Percentiles rank a stretch among this genome's conserved stretches.
Conservation (phyloP, 2,329 filamentous ascomycete genomes). For the Drechslerella stenobrocha region DNA sequence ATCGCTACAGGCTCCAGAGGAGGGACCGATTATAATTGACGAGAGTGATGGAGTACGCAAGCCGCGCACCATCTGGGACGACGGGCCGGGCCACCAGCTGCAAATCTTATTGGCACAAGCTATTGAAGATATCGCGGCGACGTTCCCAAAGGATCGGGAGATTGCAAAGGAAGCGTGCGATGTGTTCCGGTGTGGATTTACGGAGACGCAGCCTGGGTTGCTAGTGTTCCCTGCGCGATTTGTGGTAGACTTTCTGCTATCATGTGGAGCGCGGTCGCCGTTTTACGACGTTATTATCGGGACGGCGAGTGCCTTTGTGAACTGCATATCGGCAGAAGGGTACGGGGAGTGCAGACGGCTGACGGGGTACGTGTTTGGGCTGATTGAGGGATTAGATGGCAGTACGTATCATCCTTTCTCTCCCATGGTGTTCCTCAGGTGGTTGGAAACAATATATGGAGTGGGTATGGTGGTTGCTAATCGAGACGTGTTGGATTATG, state of each 20-base stretch:
- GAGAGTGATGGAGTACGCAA: constrained; percentile 55
- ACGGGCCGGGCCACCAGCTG: constrained; percentile 59
- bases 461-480: constrained; percentile 1
- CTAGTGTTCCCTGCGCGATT: constrained; percentile 72
- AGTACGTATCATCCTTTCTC: constrained; percentile 50
- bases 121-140: constrained; percentile 59
- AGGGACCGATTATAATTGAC: constrained; percentile 70
- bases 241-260: constrained; percentile 69
- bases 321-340: constrained; percentile 61
- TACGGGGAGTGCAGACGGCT: constrained; percentile 59
- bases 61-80: constrained; percentile 59
- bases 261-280: constrained; percentile 65
- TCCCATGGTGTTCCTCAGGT: not conserved
- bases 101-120: constrained; percentile 62
- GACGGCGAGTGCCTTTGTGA: constrained; percentile 71
- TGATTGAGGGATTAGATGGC: constrained; percentile 68
- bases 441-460: constrained; percentile 16
- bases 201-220: constrained; percentile 72
- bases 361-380: constrained; percentile 66
- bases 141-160: constrained; percentile 67
- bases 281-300: constrained; percentile 70
- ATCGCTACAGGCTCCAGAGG: constrained; percentile 70
- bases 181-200: constrained; percentile 73
- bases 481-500: constrained; percentile 4
- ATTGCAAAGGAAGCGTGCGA: constrained; percentile 72